A percentile compares a stretch with the other conserved stretches of the same genome.
Evolutionary conservation across 768 basidiomycete species (phyloP).

Genomic region (Tricholoma hemisulphureum): DNA sequence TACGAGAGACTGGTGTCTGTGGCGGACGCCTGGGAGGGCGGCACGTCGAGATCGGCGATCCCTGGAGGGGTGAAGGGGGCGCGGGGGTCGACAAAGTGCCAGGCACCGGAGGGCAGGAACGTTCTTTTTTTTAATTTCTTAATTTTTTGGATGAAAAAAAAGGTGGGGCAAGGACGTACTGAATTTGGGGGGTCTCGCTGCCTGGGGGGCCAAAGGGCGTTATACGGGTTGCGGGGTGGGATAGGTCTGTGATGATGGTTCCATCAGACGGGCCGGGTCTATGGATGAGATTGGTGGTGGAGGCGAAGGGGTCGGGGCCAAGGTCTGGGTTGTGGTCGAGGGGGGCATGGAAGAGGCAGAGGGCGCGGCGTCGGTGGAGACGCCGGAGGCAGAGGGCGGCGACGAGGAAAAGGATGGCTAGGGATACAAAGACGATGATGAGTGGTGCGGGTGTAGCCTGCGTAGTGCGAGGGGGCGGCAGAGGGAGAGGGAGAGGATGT

Average conservation of each 20-base stretch:
- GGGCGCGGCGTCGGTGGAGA: conserved; percentile 7
- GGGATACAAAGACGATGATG: conserved; percentile 9
- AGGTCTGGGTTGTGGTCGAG: no score
- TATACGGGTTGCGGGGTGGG: conserved; percentile 41
- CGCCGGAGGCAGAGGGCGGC: conserved; percentile 7
- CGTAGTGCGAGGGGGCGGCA: neutral
- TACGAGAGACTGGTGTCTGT: conserved; percentile 8
- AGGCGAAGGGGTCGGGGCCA: conserved; percentile 3
- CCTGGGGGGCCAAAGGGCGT: conserved; percentile 40
- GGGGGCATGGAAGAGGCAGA: neutral
- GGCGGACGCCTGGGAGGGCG: conserved; percentile 24
- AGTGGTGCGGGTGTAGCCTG: neutral
- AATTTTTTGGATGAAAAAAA: neutral
- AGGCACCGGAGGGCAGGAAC: conserved; percentile 52
- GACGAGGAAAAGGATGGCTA: conserved; percentile 9
- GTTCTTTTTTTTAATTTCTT: no score
- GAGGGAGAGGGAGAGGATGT: no score
- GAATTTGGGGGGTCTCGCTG: conserved; percentile 37
- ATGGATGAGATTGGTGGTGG: conserved; percentile 20
- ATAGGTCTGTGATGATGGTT: conserved; percentile 10
- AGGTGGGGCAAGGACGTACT: conserved; percentile 35
- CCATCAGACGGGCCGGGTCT: neutral
- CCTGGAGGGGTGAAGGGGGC: conserved; percentile 40
- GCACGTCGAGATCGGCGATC: conserved; percentile 35
- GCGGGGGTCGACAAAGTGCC: conserved; percentile 49